Percentiles rank a stretch among this genome's conserved stretches.
Evolutionary conservation across 2,329 filamentous ascomycete species (phyloP).

Genomic region (Juglanconis juglandina): DNA sequence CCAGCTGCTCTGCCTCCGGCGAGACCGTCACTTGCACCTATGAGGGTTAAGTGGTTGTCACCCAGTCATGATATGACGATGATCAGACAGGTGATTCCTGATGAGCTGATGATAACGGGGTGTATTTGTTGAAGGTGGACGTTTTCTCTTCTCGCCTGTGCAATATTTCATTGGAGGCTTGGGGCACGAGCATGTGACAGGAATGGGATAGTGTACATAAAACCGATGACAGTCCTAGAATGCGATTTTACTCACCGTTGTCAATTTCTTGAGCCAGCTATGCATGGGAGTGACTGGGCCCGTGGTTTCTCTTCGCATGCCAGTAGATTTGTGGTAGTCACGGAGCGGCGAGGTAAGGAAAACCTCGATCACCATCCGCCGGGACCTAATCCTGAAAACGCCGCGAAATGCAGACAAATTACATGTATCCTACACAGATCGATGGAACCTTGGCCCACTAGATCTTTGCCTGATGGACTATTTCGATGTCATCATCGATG

Average conservation of each 20-base stretch:
- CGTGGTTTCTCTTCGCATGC: no score
- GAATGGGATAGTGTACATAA: not conserved
- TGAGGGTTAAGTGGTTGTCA: constrained; percentile 26
- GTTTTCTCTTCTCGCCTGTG: not conserved
- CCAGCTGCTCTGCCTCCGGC: constrained; percentile 19
- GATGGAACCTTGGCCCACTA: not conserved
- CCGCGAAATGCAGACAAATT: not conserved
- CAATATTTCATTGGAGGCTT: not conserved
- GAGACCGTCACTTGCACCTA: constrained; percentile 33
- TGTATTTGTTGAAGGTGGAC: not conserved
- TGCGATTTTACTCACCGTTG: not conserved
- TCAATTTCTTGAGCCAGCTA: not conserved
- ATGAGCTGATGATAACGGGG: not conserved
- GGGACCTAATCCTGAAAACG: no score
- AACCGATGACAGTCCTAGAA: not conserved
- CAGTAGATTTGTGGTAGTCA: no score
- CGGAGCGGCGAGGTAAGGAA: no score
- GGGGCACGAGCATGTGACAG: not conserved
- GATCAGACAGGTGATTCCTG: not conserved
- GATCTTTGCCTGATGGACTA: constrained; percentile 1
- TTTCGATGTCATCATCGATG: constrained; percentile 15
- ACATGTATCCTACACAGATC: not conserved
- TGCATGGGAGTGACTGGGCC: no score
- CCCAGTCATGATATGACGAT: not conserved
- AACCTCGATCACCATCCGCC: no score